Evolutionary conservation across 495 filamentous ascomycete genomes (phyloP), one percentile per base, ranked within the genome.

Genomic region (Lineolata rhizophorae): DNA sequence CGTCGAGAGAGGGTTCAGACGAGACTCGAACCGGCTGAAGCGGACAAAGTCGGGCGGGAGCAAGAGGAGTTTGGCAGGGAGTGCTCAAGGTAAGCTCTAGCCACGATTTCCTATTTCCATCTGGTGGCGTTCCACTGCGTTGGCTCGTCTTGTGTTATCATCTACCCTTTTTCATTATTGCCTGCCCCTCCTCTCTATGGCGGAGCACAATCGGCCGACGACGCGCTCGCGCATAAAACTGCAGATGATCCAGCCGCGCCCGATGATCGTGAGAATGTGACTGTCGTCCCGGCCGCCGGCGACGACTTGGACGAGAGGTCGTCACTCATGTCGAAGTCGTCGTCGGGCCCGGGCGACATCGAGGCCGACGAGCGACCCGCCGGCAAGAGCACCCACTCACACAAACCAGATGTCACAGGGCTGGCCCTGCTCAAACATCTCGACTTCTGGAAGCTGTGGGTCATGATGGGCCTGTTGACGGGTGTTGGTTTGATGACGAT

Each of bases 401-500:
- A 73, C 54, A 71, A 74, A 56, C 50, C 71, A 76, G 87, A 95
- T 72, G 76, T 97, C 47, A 75, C 83, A 47, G 87, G 87, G 33
- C 52, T 78, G 50, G 66, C 66, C 22, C 62, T 97, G 54, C 59
- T 93, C n/a, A 57, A 55, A 20, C 65, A 61, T 29, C 39, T 72
- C 32, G 79, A 92, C 31, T 97, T 95, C 52, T 95, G 83, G 80
- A 70, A 87, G 42, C 55, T 90, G 24, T 95, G 82, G 48, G 42
- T 65, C 31, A 67, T 90, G 22, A 75, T 95, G 65, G 85, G 74
- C 20, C 62, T 94, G 11, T 57, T 95, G 38, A 81, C 82, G 13
- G 87, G 87, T 26, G 77, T 93, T 46, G 87, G 87, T 8, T 53
- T 95, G 45, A 97, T 97, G 87, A 95, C 90, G 2, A 97, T 97